Evolutionary conservation across 2,329 filamentous ascomycete genomes (phyloP), one percentile per base, ranked within the genome.

Genomic region (Hymenoscyphus repandus): DNA sequence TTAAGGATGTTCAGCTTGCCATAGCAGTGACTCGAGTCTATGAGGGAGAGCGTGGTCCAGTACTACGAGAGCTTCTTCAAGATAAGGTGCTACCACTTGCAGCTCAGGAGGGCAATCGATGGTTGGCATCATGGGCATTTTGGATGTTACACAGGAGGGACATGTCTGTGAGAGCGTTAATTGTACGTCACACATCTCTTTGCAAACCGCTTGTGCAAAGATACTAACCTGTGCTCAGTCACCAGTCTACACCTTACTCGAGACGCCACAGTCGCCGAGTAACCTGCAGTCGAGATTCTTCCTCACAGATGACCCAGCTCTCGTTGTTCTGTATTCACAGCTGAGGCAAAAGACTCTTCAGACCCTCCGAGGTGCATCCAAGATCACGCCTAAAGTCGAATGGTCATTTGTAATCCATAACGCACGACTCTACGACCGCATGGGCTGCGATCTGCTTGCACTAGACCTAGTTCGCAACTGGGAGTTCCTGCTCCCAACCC

Each of bases 101-200:
- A 15, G 83, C 87, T 0, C 78, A 83, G 37, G 84, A 92, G 56
- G 90, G 90, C 2, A 92, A 99, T 64, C 79, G 92, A 51, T 99
- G 93, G 92, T 80, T 96, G 52, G 88, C 91, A 10, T 93, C 88
- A 0, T 99, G 93, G 93, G 88, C 89, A 2, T 96, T 96, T 65
- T 95, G 90, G 86, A 88, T 96, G 77, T 76, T 97, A 5, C 83
- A 83, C 34, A 80, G 87, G 55, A 82, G 85, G 53, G 88, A 95
- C 58, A 87, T 90, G 75, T 88, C 92, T 5, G 90, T 96, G 6
- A 82, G 88, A 47, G 83, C 86, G 6, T 74, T 99, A 3, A 86
- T 95, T 59, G 86, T 90, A 70, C 74, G 83, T 66, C 13, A 5
- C 31, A 12, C 15, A 17, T 18, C 30, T 44, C 17, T 13, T 38